Evolutionary conservation across 2,329 filamentous ascomycete species (phyloP), one percentile per base, ranked within the genome.

Genomic region (Xylariaceae sp.): DNA sequence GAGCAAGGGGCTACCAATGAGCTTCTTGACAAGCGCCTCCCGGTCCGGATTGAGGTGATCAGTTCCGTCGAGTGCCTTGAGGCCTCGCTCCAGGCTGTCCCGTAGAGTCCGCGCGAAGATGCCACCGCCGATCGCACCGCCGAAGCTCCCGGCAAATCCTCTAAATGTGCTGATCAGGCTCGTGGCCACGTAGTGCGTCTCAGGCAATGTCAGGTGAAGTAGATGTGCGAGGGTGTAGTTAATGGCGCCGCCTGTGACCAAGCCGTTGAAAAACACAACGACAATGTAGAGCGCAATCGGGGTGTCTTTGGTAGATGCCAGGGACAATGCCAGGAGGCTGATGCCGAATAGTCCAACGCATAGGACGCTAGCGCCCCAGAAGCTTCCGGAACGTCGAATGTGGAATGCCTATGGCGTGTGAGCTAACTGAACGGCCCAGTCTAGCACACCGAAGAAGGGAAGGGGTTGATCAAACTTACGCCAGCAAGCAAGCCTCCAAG

Each of bases 171-270:
- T 84, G 3, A 93, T 74, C 48, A 96, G 77, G 10, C 89, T 88
- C 0, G 88, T 90, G 2, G 88, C 84, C 53, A 94, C 84, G 68
- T 89, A 91, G 67, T 92, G 88, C 0, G 85, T 84, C 5, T 83
- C 79, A 0, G 82, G 78, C 0, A 78, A 76, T 0, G 87, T 88
- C 4, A 93, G 78, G 70, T 94, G 88, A 3, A 95, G 79, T 4
- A 92, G 73, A 68, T 95, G 91, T 0, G 90, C 89, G 2, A 95
- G 80, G 0, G 88, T 89, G 74, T 95, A 95, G 73, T 93, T 94
- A 59, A 93, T 76, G 4, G 83, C 80, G 0, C 88, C 86, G 10
- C 90, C 90, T 0, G 87, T 88, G 62, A 82, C 81, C 49, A 92
- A 77, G 0, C 90, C 91, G 69, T 92, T 92, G 51, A 81, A 51